Conservation (phyloP, 257 asterid species). For the Solanum neorickii region DNA sequence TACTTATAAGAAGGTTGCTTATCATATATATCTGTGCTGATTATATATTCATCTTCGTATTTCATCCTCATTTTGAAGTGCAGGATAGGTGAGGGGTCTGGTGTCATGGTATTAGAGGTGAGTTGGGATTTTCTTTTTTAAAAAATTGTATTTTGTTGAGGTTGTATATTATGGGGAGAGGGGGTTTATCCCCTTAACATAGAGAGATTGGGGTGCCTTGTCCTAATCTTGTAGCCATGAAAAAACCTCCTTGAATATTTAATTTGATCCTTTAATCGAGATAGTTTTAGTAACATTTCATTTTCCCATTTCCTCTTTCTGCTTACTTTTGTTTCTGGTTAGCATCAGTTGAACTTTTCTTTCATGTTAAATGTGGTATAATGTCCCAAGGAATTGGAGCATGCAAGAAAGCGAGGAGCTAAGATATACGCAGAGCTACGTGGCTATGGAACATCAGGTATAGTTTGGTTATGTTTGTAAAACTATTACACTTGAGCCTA, state of each 20-base stretch:
- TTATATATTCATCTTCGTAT: not conserved
- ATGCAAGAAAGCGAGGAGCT: constrained; percentile 83
- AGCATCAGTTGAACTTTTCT: not conserved
- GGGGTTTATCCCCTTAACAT: not conserved
- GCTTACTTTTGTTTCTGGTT: not conserved
- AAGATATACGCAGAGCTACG: constrained; percentile 80
- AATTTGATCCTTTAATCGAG: not conserved
- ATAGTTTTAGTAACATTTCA: not conserved
- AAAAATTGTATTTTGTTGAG: not conserved
- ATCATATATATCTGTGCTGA: not conserved
- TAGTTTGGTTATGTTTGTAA: not conserved
- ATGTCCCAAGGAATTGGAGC: constrained; percentile 68
- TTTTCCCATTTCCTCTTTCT: not conserved
- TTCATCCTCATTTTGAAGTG: constrained; percentile 17
- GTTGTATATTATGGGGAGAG: not conserved
- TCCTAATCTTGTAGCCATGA: not conserved
- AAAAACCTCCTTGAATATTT: not conserved
- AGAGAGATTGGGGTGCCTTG: not conserved
- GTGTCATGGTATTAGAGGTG: constrained; percentile 87
- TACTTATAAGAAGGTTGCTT: not conserved
- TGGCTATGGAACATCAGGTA: constrained; percentile 97
- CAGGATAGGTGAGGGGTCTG: constrained; percentile 97
- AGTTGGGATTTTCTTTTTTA: constrained; percentile 5
- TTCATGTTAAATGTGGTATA: not conserved
- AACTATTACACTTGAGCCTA: too few species aligned